A percentile compares a stretch with the other conserved stretches of the same genome.
These are phyloP conservation scores for Trichoderma sp. DNA, from an alignment of 2,329 filamentous ascomycete species.

Conservation along the genomic window DNA sequence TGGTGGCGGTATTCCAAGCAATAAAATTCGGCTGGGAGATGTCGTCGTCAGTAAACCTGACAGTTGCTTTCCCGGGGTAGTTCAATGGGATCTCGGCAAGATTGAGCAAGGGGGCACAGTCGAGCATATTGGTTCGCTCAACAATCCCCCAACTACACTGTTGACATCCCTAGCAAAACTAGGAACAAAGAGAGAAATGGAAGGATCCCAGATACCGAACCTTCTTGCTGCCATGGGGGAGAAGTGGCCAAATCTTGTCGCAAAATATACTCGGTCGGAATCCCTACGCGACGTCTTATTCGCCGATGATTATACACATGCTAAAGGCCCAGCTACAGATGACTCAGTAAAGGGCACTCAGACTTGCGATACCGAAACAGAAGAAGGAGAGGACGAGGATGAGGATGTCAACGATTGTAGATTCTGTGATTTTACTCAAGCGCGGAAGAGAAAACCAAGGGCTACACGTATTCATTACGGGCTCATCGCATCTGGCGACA, in stretches of 20 bases:
- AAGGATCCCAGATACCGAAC: neutral
- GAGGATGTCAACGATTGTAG: neutral
- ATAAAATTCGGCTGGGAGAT: conserved; percentile 21
- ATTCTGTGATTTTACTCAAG: neutral
- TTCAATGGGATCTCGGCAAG: conserved; percentile 20
- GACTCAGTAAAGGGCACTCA: too few relatives aligned
- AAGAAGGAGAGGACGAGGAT: neutral
- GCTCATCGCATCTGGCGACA: conserved; percentile 32
- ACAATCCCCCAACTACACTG: neutral
- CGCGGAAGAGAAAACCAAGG: neutral
- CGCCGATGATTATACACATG: neutral
- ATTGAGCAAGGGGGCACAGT: neutral
- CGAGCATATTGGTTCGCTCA: neutral
- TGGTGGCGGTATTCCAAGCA: conserved; percentile 21
- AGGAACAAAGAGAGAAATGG: neutral
- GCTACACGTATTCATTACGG: conserved; percentile 22
- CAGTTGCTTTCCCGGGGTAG: neutral
- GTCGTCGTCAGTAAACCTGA: conserved; percentile 19
- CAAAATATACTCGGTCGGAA: neutral
- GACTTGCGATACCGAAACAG: neutral
- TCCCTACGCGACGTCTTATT: neutral
- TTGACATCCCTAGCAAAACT: neutral
- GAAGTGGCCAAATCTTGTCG: neutral
- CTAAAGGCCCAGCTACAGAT: neutral
- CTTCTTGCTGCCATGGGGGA: neutral